These are phyloP conservation scores for Gossypium longicalyx DNA, from an alignment of 345 rosid genomes.

Conservation along the genomic window DNA sequence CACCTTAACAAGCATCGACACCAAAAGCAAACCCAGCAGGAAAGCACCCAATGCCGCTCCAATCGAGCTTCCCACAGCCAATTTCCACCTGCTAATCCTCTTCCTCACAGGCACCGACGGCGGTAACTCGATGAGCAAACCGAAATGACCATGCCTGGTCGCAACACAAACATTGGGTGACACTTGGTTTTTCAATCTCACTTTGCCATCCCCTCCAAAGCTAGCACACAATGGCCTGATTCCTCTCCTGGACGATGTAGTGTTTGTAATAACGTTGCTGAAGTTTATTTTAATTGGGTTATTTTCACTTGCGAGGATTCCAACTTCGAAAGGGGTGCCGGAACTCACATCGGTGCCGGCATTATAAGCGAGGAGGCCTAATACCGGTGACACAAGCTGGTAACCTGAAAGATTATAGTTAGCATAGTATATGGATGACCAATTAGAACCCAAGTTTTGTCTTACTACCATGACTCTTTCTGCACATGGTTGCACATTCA, in stretches of 20 bases:
- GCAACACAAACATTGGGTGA: slow-evolving; percentile 57
- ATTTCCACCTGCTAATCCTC: slow-evolving; percentile 69
- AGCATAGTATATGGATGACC: slow-evolving; percentile 69
- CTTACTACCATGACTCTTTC: slow-evolving; percentile 76
- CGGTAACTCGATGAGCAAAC: slow-evolving; percentile 47
- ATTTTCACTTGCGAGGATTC: slow-evolving; percentile 39
- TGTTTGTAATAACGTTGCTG: slow-evolving; percentile 21
- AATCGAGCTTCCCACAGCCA: slow-evolving; percentile 67
- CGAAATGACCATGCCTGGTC: slow-evolving; percentile 70
- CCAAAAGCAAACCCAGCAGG: slow-evolving; percentile 63
- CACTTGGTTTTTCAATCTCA: slow-evolving; percentile 39
- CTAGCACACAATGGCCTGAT: slow-evolving; percentile 58
- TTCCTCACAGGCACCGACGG: slow-evolving; percentile 19
- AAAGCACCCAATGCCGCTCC: slow-evolving; percentile 63
- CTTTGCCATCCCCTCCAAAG: slow-evolving; percentile 60
- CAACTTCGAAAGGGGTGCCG: slow-evolving; percentile 53
- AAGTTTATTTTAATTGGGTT: slow-evolving; percentile 62
- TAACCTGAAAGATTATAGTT: slow-evolving; percentile 80
- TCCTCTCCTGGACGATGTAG: slow-evolving; percentile 24
- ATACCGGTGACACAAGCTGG: slow-evolving; percentile 63
- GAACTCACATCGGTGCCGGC: slow-evolving; percentile 33
- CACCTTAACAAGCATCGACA: slow-evolving; percentile 62
- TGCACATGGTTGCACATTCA: slow-evolving; percentile 63
- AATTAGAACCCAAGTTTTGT: slow-evolving; percentile 61
- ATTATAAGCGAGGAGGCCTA: slow-evolving; percentile 81